Base-by-base conservation (phyloP, 1,284 basidiomycete species). In the Volvariella volvacea region DNA sequence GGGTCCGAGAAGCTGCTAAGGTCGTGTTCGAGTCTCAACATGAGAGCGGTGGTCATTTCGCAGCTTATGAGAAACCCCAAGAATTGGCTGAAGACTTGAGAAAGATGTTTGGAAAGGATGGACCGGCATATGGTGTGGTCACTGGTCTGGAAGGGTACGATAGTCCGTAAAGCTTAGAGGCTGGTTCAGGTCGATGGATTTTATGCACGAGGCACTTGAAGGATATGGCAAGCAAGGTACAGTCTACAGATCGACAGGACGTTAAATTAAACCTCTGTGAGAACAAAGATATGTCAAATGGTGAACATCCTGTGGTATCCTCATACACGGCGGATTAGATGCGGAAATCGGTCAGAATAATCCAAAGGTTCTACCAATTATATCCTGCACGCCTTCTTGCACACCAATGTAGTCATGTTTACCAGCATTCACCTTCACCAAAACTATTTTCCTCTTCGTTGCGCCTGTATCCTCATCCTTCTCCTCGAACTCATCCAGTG, bases 341-440 rank as follows among this genome's bases (percentile, higher is more conserved):
- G n/a, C n/a, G n/a, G n/a, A n/a, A n/a, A n/a, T n/a, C n/a, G n/a
- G n/a, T 48, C 43, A 48, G 17, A 48, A 48, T 14, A 62, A 42
- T 16, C 52, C 57, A 59, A 83, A 84, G n/a, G 66, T 64, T 20
- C 56, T 67, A 33, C 74, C 70, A 40, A 90, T 80, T 28, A 80
- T 64, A 58, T 88, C 85, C 50, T 88, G 78, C 19, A 88, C 70
- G 1, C 83, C 84, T 50, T 89, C 86, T 51, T 83, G 74, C 4
- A 74, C 57, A 3, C 78, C 83, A n/a, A 89, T 55, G 44, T 70
- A 66, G 48, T 81, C 73, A 53, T 90, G 87, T 1, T 71, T 73
- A 4, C 88, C 88, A 50, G 68, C 76, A 31, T 71, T 55, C 2
- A 78, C 76, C 63, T 83, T 79, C 30, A 88, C 66, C 30, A 80